Conservation (phyloP, 2,329 filamentous ascomycete genomes). For the Cercospora citrullina region DNA sequence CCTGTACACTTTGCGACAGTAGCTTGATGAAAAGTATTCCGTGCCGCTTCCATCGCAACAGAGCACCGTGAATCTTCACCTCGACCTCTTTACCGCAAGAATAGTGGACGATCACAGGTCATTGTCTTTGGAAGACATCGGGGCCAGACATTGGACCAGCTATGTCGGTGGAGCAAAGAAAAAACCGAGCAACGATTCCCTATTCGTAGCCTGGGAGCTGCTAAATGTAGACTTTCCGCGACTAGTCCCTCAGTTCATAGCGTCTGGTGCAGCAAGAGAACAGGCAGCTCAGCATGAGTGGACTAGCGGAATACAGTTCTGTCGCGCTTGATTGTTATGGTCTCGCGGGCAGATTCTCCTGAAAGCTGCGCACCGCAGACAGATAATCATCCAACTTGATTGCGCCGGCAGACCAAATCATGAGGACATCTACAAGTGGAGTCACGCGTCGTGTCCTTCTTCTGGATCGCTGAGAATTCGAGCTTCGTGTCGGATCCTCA, state of each 20-base stretch:
- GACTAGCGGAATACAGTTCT: neutral
- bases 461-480: neutral
- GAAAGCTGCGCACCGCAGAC: conserved; percentile 47
- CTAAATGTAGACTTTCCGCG: neutral
- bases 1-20: neutral
- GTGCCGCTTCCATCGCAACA: neutral
- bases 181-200: neutral
- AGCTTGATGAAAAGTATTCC: neutral
- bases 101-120: neutral
- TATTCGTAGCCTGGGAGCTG: neutral
- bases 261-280: neutral
- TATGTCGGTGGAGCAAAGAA: neutral
- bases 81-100: neutral
- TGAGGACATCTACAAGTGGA: conserved; percentile 66
- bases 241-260: neutral
- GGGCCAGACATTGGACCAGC: neutral
- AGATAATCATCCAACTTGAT: conserved; percentile 73
- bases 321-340: neutral
- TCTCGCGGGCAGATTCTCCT: conserved; percentile 10
- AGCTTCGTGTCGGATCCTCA: neutral
- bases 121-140: neutral
- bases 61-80: neutral
- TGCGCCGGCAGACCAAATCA: conserved; percentile 75
- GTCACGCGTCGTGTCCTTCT: neutral
- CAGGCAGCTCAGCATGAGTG: neutral